Percentiles rank a stretch among this genome's conserved stretches.
These are phyloP conservation scores for Leccinellum rugosiceps DNA, from an alignment of 768 basidiomycete genomes.

Conservation along the genomic window DNA sequence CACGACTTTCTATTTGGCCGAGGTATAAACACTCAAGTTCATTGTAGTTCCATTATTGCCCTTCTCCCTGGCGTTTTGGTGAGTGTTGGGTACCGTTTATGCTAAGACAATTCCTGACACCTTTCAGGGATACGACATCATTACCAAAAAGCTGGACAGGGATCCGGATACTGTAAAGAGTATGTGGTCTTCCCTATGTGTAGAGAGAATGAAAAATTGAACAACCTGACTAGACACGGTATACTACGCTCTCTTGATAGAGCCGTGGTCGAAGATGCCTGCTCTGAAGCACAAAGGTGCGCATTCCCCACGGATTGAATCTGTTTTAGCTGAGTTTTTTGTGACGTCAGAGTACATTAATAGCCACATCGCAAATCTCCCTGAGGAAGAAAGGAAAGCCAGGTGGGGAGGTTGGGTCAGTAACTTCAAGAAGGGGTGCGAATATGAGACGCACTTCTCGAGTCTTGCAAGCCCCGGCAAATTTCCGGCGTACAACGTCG, in stretches of 20 bases:
- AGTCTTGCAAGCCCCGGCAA: background rate
- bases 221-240: background rate
- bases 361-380: background rate
- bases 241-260: background rate
- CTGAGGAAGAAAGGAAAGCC: background rate
- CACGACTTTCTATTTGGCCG: background rate
- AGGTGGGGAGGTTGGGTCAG: background rate
- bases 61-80: constrained; percentile 7
- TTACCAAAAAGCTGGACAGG: background rate
- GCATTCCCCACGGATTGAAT: background rate
- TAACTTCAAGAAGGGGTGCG: background rate
- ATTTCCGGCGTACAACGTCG: background rate
- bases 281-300: background rate
- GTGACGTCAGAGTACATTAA: constrained; percentile 1
- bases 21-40: background rate
- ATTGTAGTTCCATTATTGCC: background rate
- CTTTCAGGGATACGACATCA: background rate
- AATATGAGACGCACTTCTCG: background rate
- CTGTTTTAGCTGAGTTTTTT: background rate
- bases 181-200: background rate
- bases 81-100: background rate
- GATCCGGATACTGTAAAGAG: constrained; percentile 2
- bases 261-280: background rate
- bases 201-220: background rate
- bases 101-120: background rate